These are phyloP conservation scores for Geosmithia flava DNA, from an alignment of 2,329 filamentous ascomycete genomes.

Conservation along the genomic window DNA sequence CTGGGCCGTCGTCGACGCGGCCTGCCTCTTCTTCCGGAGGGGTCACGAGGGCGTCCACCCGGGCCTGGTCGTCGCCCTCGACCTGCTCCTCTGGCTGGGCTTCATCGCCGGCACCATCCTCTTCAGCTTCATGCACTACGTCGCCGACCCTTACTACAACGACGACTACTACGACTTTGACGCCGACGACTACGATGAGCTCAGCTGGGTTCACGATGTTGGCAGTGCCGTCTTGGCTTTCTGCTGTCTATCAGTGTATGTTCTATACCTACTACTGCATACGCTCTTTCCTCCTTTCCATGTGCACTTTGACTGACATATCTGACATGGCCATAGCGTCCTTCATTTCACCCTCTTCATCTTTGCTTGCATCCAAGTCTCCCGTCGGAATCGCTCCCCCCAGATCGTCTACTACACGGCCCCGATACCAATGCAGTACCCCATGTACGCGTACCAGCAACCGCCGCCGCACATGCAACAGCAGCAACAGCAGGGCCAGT, in stretches of 20 bases:
- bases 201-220: not conserved
- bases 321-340: slow-evolving; percentile 2
- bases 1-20: slow-evolving; percentile 6
- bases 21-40: slow-evolving; percentile 3
- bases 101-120: slow-evolving; percentile 1
- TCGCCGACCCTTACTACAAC: not conserved
- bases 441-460: not conserved
- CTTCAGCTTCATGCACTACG: not conserved
- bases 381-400: slow-evolving; percentile 7
- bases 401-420: slow-evolving; percentile 8
- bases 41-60: slow-evolving; percentile 5
- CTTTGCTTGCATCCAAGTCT: slow-evolving; percentile 10
- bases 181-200: not conserved
- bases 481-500: not conserved
- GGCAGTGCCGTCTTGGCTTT: slow-evolving; percentile 1
- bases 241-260: slow-evolving; percentile 3
- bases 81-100: slow-evolving; percentile 6
- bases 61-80: slow-evolving; percentile 5
- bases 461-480: not conserved
- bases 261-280: too few relatives aligned
- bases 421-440: not conserved
- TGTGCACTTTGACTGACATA: not conserved
- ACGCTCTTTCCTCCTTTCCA: not conserved
- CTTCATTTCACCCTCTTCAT: slow-evolving; percentile 9
- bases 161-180: not conserved